Evolutionary conservation across 2,329 filamentous ascomycete genomes (phyloP), one percentile per base, ranked within the genome.

Genomic region (Verticillium isaacii): DNA sequence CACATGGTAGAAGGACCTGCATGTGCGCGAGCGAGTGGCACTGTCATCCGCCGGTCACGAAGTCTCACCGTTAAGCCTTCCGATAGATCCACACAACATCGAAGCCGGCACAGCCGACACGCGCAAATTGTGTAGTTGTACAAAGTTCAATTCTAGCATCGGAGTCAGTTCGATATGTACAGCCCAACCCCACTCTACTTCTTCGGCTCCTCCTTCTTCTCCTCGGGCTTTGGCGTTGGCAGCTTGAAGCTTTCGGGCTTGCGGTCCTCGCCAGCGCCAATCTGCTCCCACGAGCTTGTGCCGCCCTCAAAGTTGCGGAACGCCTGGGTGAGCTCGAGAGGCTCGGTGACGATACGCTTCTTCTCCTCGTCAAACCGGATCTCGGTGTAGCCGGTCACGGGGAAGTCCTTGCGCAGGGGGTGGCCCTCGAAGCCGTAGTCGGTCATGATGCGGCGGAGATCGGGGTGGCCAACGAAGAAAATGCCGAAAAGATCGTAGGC

Each of bases 341-440:
- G 95, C 83, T 99, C 96, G 36, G 96, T 94, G 64, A 99, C 94
- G 74, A 99, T 97, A 65, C 95, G 88, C 88, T 99, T 99, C 91
- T 97, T 99, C 85, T 99, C 96, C 80, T 99, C 95, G 69, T 99
- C 95, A 74, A 96, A 99, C 73, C 95, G 86, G 68, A 99, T 90
- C 82, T 99, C 96, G 37, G 95, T 99, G 82, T 99, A 99, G 57
- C 95, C 95, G 2, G 95, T 97, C 75, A 99, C 80, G 25, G 95
- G 95, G 82, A 99, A 99, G 75, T 99, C 95, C 82, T 99, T 99
- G 73, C 96, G 87, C 74, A 99, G 81, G 52, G 95, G 95, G 80
- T 99, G 95, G 60, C 95, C 95, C 76, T 99, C 96, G 73, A 99
- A 99, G 60, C 95, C 95, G 77, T 99, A 99, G 77, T 99, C 95